Percentiles rank a stretch among this genome's conserved stretches.
These are phyloP conservation scores for Endocarpon pusillum DNA, from an alignment of 495 filamentous ascomycete species.

Conservation along the genomic window DNA sequence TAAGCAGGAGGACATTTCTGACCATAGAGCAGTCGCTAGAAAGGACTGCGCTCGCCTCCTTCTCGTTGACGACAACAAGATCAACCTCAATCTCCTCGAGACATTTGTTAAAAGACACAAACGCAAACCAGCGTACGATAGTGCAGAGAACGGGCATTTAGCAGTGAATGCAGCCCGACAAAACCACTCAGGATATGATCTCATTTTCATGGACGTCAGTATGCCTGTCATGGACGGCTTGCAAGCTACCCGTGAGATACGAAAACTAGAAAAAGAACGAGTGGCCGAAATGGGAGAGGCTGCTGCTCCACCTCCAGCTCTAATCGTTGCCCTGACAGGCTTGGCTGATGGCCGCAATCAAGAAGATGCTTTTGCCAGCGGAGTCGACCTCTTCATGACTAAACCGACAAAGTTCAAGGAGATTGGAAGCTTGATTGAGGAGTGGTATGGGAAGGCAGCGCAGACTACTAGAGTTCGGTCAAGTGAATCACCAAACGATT, in stretches of 20 bases:
- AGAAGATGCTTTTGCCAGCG: constrained; percentile 23
- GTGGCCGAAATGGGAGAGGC: constrained; percentile 65
- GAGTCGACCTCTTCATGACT: constrained; percentile 31
- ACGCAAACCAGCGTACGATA: too few relatives aligned
- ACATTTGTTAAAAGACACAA: constrained; percentile 25
- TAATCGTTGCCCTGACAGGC: constrained; percentile 33
- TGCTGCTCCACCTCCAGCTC: too few relatives aligned
- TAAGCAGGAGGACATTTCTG: too few relatives aligned
- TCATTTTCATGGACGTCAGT: constrained; percentile 89
- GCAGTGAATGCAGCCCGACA: too few relatives aligned
- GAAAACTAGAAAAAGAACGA: constrained; percentile 51
- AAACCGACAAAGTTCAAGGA: constrained; percentile 38
- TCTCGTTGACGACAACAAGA: constrained; percentile 47
- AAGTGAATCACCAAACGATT: too few relatives aligned
- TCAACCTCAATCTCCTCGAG: constrained; percentile 41
- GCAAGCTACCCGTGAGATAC: constrained; percentile 67
- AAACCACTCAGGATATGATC: too few relatives aligned
- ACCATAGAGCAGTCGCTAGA: too few relatives aligned
- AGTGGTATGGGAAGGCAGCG: too few relatives aligned
- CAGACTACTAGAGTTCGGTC: too few relatives aligned
- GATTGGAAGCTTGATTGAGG: constrained; percentile 27
- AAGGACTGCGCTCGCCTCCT: constrained; percentile 22
- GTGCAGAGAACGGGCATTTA: too few relatives aligned
- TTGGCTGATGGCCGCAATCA: constrained; percentile 26
- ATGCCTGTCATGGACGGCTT: constrained; percentile 94